Base-by-base conservation (phyloP, 2,329 filamentous ascomycete genomes). In the Aspergillus floridensis region DNA sequence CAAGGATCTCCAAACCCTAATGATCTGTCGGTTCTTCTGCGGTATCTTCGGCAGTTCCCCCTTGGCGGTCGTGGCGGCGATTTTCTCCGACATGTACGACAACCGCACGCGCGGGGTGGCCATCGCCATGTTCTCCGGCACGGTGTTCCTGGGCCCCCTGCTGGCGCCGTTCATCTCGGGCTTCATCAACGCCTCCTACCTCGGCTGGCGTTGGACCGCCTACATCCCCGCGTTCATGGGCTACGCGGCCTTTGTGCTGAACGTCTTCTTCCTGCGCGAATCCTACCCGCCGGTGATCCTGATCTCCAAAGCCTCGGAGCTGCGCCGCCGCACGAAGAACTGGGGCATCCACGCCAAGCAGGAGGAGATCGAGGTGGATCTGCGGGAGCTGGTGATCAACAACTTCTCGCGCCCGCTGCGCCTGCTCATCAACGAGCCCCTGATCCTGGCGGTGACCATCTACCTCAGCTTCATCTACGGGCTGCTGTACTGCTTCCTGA, bases 331-430 rank as follows among this genome's bases (percentile, higher is more conserved):
- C n/a, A 85, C 82, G 1, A 77, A 79, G 64, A 85, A 85, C 63
- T 85, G 82, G 82, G 82, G 82, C 4, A 84, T 85, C 51, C 82
- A 85, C 65, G 82, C 82, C 5, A 81, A 81, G 60, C 74, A 75
- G 62, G 80, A 81, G 63, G 80, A 82, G 68, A 78, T 82, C 56
- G 80, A 82, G 65, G 72, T 82, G 41, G 78, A 81, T 58, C 71
- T 82, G 57, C 69, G 70, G 5, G 78, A 81, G 53, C 59, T 82
- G 21, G 62, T 81, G 4, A 68, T 75, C 4, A 78, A 79, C 59
- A 81, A 82, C 65, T 79, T 83, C 59, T 76, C 72, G 60, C 74
- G 81, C 31, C 75, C 75, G 1, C 53, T 77, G 7, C 71, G 73
- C 41, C 57, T 80, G 12, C 72, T 80, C 29, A 63, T 79, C 57